Conservation (phyloP, 2,329 filamentous ascomycete genomes). For the Escovopsis sp. region DNA sequence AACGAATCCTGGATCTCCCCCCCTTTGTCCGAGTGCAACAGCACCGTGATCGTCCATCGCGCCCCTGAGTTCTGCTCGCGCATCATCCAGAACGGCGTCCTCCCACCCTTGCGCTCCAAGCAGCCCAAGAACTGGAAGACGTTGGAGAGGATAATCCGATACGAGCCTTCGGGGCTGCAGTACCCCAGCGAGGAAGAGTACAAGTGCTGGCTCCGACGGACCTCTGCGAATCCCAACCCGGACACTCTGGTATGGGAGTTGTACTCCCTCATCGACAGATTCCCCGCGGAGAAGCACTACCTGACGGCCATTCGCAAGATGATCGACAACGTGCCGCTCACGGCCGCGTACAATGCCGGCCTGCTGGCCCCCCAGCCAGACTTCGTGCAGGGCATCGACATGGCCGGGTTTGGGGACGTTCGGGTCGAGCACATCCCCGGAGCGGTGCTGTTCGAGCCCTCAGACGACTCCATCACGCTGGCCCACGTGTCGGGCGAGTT, state of each 20-base stretch:
- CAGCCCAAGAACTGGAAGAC: background rate
- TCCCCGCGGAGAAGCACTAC: slow-evolving; percentile 2
- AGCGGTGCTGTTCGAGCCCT: slow-evolving; percentile 10
- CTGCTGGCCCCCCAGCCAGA: slow-evolving; percentile 15
- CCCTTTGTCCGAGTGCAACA: too few species aligned
- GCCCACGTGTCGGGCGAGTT: slow-evolving; percentile 16
- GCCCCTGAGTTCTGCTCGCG: too few species aligned
- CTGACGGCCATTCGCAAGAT: slow-evolving; percentile 1
- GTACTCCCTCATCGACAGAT: slow-evolving; percentile 9
- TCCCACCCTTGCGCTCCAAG: background rate
- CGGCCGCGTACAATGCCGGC: slow-evolving; percentile 14
- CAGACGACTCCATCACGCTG: slow-evolving; percentile 10
- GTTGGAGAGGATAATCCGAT: background rate
- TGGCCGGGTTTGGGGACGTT: slow-evolving; percentile 3
- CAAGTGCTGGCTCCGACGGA: background rate
- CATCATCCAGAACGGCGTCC: background rate
- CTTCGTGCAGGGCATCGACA: slow-evolving; percentile 12
- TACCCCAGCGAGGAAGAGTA: background rate
- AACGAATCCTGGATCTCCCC: too few species aligned
- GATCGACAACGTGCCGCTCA: slow-evolving; percentile 10
- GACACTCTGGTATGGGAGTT: background rate
- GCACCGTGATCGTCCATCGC: too few species aligned
- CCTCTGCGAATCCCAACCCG: background rate
- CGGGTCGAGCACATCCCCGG: slow-evolving; percentile 6
- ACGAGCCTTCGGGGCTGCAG: background rate